Conservation (phyloP, 805 yeast species). For the Schwanniomyces polymorphus region DNA sequence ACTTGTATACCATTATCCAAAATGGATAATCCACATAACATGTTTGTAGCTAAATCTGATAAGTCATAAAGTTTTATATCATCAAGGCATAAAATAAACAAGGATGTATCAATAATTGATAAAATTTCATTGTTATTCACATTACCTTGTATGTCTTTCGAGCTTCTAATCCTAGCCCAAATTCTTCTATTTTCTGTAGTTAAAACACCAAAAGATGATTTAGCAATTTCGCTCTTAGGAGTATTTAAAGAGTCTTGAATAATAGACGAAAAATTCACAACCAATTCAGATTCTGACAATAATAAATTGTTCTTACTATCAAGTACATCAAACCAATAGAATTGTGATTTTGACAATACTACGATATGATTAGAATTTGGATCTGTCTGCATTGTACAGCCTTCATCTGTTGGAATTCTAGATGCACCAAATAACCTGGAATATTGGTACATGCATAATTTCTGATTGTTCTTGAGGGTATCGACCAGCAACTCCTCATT, state of each 20-base stretch:
- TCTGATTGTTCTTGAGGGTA: constrained; percentile 54
- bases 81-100: constrained; percentile 82
- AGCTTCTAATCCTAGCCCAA: constrained; percentile 77
- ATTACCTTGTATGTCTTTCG: constrained; percentile 39
- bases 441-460: constrained; percentile 91
- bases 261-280: constrained; percentile 71
- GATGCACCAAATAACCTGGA: constrained; percentile 83
- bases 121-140: constrained; percentile 67
- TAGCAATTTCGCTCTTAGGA: constrained; percentile 59
- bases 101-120: constrained; percentile 73
- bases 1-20: constrained; percentile 85
- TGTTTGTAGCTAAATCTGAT: constrained; percentile 72
- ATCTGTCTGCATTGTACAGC: constrained; percentile 86
- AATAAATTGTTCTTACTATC: constrained; percentile 71
- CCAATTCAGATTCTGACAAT: constrained; percentile 72
- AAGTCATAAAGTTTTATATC: constrained; percentile 65
- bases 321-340: constrained; percentile 93
- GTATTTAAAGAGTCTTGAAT: constrained; percentile 67
- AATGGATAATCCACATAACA: constrained; percentile 82
- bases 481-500: constrained; percentile 75
- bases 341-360: constrained; percentile 81
- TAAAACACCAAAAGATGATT: constrained; percentile 81
- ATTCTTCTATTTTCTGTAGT: constrained; percentile 87
- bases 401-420: constrained; percentile 75
- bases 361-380: constrained; percentile 74